A percentile compares a stretch with the other conserved stretches of the same genome.
Conservation (phyloP, 1,139 yeast genomes). For the Debaryomyces sp. region DNA sequence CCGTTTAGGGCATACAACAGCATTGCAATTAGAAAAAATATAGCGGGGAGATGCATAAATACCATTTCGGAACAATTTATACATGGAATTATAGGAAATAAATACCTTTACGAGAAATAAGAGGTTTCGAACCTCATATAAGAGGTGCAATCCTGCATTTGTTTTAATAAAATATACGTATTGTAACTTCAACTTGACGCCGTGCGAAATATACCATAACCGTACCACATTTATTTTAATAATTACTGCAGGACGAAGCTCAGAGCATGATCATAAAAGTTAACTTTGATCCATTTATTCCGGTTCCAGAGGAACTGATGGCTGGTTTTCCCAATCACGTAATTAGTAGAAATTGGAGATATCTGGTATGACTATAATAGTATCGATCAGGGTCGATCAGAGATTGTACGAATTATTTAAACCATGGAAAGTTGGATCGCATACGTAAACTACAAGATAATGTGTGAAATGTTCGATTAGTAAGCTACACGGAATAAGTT, state of each 20-base stretch:
- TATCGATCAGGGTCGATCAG: neutral
- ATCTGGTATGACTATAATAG: neutral
- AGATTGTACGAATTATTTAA: neutral
- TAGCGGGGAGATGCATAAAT: neutral
- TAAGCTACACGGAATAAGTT: neutral
- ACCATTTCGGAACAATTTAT: neutral
- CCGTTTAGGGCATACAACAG: conserved; percentile 1
- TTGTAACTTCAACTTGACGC: neutral
- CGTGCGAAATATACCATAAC: neutral
- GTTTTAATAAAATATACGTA: neutral
- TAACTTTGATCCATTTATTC: neutral
- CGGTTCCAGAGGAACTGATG: neutral
- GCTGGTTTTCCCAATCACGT: neutral
- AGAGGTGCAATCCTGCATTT: neutral
- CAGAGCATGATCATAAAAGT: neutral
- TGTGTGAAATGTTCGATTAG: neutral
- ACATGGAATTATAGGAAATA: neutral
- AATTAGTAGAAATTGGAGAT: neutral
- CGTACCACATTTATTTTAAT: neutral
- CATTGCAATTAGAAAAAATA: neutral
- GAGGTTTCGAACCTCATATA: neutral
- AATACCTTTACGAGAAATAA: neutral
- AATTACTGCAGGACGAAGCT: neutral
- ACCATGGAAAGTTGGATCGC: neutral
- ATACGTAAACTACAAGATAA: neutral